Evolutionary conservation across 2,329 filamentous ascomycete genomes (phyloP).

Genomic region (Aureobasidium lini): DNA sequence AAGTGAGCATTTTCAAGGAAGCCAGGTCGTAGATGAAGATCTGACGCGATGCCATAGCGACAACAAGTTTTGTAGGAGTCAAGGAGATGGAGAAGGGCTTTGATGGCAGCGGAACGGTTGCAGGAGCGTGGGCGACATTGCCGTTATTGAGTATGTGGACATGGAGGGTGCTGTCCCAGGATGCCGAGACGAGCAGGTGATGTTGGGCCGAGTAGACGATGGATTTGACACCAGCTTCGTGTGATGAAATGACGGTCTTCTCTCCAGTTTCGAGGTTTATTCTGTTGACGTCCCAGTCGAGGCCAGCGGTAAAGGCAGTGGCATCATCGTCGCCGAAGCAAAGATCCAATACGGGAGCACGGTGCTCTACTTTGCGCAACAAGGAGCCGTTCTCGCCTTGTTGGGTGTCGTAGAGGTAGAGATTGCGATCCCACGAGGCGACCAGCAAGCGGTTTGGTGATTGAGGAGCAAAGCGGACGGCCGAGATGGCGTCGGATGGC

Average conservation of each 20-base stretch:
- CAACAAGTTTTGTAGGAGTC: slow-evolving; percentile 79
- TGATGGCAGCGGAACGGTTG: slow-evolving; percentile 63
- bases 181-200: slow-evolving; percentile 75
- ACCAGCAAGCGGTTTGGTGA: slow-evolving; percentile 74
- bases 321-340: slow-evolving; percentile 80
- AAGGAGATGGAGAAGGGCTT: slow-evolving; percentile 81
- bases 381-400: slow-evolving; percentile 51
- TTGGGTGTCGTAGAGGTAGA: slow-evolving; percentile 76
- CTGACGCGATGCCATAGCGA: slow-evolving; percentile 91
- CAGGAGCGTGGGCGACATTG: slow-evolving; percentile 46
- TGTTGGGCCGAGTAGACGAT: slow-evolving; percentile 78
- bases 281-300: slow-evolving; percentile 75
- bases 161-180: slow-evolving; percentile 89
- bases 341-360: slow-evolving; percentile 80
- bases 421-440: slow-evolving; percentile 87
- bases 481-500: slow-evolving; percentile 79
- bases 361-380: slow-evolving; percentile 67
- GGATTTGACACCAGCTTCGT: slow-evolving; percentile 70
- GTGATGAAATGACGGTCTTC: slow-evolving; percentile 68
- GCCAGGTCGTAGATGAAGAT: slow-evolving; percentile 90
- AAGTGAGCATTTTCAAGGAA: slow-evolving; percentile 51
- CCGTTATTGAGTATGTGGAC: slow-evolving; percentile 57
- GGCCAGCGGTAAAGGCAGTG: slow-evolving; percentile 76
- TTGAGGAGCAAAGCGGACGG: slow-evolving; percentile 74
- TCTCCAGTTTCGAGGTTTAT: slow-evolving; percentile 67